Base-by-base conservation (phyloP, 257 asterid genomes). In the Lycium ferocissimum region DNA sequence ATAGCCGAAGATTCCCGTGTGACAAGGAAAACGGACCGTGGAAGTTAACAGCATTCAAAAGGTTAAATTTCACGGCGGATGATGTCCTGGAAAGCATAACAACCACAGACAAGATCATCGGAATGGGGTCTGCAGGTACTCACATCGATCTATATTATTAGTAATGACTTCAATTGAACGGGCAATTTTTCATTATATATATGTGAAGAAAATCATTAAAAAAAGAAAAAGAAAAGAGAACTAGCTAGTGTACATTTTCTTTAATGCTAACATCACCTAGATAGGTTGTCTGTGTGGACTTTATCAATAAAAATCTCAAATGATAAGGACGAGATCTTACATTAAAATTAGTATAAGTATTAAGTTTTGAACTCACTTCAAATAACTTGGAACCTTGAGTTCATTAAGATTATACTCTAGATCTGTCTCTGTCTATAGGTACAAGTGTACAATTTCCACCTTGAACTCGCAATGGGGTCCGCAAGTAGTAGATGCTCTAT, bases 1-100 rank as follows among this genome's bases (percentile, higher is more conserved):
- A 91, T 51, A 84, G 91, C 6, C 85, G 88, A 0, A 86, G 89
- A 69, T 85, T 92, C 53, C 80, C 95, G 4, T 85, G 86, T 2
- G 89, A 86, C 20, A 79, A 73, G 6, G 93, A 89, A 56, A 67
- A 83, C 3, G 97, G 96, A 59, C 98, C 97, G 13, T 97, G 99
- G 99, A 92, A 90, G 66, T 83, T 97, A 35, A 97, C 98, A 2
- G 98, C 99, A 1, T 97, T 97, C 69, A 98, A 95, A 14, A 86
- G 98, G 51, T 53, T 97, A 67, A 93, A 90, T 83, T 97, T 93
- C 92, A 91, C 98, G 11, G 97, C 95, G 2, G 94, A 90, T 38
- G 97, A 97, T 57, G 95, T 97, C 0, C 51, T 93, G 17, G 95
- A 95, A 86, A 91, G 97, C 71, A 43, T 94, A 15, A 86, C 89